Evolutionary conservation across 2,329 filamentous ascomycete genomes (phyloP), one percentile per base, ranked within the genome.

Genomic region (Remersonia thermophila): DNA sequence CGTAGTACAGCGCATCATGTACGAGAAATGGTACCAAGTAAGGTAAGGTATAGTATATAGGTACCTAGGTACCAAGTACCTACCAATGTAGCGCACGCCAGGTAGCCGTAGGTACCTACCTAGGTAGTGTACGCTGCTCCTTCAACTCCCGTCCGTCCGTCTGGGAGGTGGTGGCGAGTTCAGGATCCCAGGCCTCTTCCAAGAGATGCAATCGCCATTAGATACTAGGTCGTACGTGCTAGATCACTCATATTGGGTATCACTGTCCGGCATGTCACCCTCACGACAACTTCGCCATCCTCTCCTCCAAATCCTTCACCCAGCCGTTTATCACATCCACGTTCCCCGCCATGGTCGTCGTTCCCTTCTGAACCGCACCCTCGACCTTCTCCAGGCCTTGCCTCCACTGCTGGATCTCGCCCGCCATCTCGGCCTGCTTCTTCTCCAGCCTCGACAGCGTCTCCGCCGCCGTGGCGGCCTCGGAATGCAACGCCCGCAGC

Each of bases 331-430:
- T 79, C n/a, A 82, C 71, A 49, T 80, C 77, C 57, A 87, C 77
- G 58, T 98, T 98, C 34, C 69, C 73, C 46, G 73, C 73, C 64
- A 93, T 80, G 3, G 76, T 70, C 18, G 65, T 64, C 52, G 83
- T 79, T 3, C 80, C 77, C 41, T 80, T 71, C 43, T 67, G 67
- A 51, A 96, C 76, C 17, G 80, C 77, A 37, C 65, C 63, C 57
- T 95, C 87, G 14, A 95, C 73, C 53, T 79, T 83, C 42, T 77
- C 74, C 12, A 96, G 58, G 0, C 85, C 84, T 38, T 83, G 79
- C 43, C 77, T 73, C 91, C 91, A 96, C 55, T 81, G 78, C 58
- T 77, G 77, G 39, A 98, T 78, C 55, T 96, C 91, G 4, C 69
- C 67, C 16, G 78, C 77, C 74, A 91, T 87, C 43, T 91, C 84